phyloP scores from a whole-genome alignment of 2,329 filamentous ascomycete species.

The Ophiosphaerella korrae region DNA sequence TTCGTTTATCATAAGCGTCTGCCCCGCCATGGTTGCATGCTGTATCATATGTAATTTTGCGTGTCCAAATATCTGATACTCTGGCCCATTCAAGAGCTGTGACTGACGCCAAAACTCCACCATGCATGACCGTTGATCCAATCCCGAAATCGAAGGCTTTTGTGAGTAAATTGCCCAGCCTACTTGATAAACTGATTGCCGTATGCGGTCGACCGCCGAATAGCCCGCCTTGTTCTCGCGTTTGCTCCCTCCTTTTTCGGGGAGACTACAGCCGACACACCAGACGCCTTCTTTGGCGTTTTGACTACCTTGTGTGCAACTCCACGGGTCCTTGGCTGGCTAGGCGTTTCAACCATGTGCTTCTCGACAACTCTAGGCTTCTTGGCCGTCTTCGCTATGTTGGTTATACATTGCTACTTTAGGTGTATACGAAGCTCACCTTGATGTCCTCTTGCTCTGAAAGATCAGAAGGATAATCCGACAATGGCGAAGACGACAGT shows the following conservation, averaged over 20 bases:
- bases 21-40: not conserved
- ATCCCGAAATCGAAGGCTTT: not conserved
- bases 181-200: not conserved
- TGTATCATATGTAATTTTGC: not conserved
- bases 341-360: not conserved
- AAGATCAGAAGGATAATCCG: conserved; percentile 24
- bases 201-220: not conserved
- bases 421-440: conserved; percentile 4
- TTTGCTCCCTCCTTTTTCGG: not conserved
- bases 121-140: not conserved
- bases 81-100: too few relatives aligned
- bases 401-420: not conserved
- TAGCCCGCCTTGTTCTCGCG: not conserved
- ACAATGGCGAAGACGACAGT: conserved; percentile 7
- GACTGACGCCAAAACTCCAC: too few relatives aligned
- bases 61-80: not conserved
- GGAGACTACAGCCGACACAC: not conserved
- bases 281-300: not conserved
- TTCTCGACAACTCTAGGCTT: not conserved
- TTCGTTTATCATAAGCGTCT: conserved; percentile 34
- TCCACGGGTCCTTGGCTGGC: not conserved
- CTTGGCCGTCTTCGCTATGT: not conserved
- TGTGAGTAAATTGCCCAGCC: not conserved
- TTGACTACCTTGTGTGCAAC: not conserved
- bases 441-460: conserved; percentile 14